Evolutionary conservation across 192 early-diverging fungal genomes (phyloP), one percentile per base, ranked within the genome.

Genomic region (Coemansia sp.): DNA sequence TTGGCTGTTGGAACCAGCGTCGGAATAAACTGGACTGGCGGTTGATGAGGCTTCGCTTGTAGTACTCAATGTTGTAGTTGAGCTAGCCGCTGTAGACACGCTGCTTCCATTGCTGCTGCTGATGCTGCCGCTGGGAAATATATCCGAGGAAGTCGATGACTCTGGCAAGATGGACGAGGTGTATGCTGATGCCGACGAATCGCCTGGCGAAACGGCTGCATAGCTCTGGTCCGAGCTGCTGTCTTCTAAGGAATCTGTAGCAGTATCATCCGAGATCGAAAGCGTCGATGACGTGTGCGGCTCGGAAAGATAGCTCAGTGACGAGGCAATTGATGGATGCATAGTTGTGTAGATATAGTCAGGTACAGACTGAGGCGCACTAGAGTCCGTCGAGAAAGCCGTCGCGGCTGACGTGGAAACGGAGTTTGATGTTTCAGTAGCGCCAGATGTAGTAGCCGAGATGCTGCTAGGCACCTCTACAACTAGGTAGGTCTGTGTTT

Each of bases 401-500:
- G 8, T 16, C 14, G n/a, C n/a, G n/a, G n/a, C n/a, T n/a, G n/a
- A n/a, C n/a, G n/a, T n/a, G n/a, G n/a, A n/a, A n/a, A 42, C 2
- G 2, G 39, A 42, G 39, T 3, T 42, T 42, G 39, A 13, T 42
- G 39, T 42, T 16, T 42, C 13, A 14, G 13, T 10, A 42, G 11
- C 39, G 39, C 13, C 13, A 8, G 13, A 16, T 42, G 39, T 42
- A 16, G 3, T 10, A 2, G 39, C 11, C 39, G 39, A 42, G 11
- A 42, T 16, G 11, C 11, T 10, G 39, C 27, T 53, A 14, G 51
- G 51, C 1, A 30, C 11, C 7, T 29, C 51, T 1, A 53, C 20
- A 28, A 53, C 51, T 1, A 53, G 51, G 8, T 53, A 53, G 1
- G 51, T 53, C 51, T 53, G 51, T 1, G 51, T 53, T 16, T 30